Percentiles rank a stretch among this genome's conserved stretches.
phyloP scores from a whole-genome alignment of 1,284 basidiomycete species.

The Naganishia sp. region DNA sequence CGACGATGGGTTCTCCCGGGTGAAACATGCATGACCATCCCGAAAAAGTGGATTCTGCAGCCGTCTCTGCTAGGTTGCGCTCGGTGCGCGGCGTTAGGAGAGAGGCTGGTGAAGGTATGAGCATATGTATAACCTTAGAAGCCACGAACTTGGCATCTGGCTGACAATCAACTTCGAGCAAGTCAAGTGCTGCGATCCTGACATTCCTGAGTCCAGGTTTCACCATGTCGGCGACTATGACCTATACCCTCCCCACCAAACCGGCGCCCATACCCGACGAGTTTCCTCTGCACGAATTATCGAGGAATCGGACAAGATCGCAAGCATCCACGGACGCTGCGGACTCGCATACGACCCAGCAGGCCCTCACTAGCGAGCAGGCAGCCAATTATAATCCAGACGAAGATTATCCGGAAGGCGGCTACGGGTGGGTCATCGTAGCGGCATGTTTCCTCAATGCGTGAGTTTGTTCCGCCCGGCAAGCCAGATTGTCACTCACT shows the following conservation, averaged over 20 bases:
- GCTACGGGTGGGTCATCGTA: constrained; percentile 37
- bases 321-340: neutral
- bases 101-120: no score
- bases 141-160: no score
- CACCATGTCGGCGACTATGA: constrained; percentile 6
- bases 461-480: constrained; percentile 35
- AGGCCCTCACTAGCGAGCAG: constrained; percentile 2
- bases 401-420: constrained; percentile 33
- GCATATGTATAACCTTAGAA: no score
- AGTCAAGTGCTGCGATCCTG: neutral
- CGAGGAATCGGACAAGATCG: neutral
- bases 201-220: neutral
- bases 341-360: constrained; percentile 1
- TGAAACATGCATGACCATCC: constrained; percentile 2
- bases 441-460: constrained; percentile 33
- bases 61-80: neutral
- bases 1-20: neutral
- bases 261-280: constrained; percentile 5
- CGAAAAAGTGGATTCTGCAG: constrained; percentile 1
- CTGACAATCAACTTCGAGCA: no score
- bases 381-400: constrained; percentile 18
- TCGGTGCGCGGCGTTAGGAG: neutral
- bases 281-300: constrained; percentile 11
- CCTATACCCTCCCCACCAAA: constrained; percentile 20
- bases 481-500: no score